Base-by-base conservation (phyloP, 2,329 filamentous ascomycete genomes). In the Aureobasidium zeae region DNA sequence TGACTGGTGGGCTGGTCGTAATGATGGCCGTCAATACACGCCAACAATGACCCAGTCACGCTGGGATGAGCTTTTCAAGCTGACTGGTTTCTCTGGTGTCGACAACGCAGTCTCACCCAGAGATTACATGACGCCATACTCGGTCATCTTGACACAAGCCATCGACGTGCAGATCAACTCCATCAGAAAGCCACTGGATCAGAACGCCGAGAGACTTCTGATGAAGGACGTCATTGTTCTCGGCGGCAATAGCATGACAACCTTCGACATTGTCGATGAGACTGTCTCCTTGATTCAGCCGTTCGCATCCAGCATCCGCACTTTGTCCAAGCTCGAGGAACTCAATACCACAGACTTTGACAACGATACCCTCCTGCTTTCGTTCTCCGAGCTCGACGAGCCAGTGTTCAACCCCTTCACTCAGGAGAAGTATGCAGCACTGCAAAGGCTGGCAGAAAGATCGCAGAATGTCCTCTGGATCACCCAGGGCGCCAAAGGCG, bases 1-100 rank as follows among this genome's bases (percentile, higher is more conserved):
- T 5, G 60, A 54, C 3, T 66, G 63, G 63, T 65, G 62, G 62
- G 20, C 44, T 7, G 54, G 54, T 5, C 45, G 17, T 1, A 52
- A 60, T 1, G 60, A 61, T 33, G 59, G 58, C 0, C 50, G 58
- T 13, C 24, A n/a, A 0, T 26, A 50, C 2, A 53, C 50, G 5
- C 63, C 64, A 1, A 55, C 43, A 12, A 33, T 60, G 5, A 51
- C 52, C 3, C 32, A 51, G 3, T 48, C 46, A 1, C 46, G 55
- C 21, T 68, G 66, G 65, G 48, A 61, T 26, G 26, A 34, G 2
- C 34, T 57, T 8, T 50, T 68, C 30, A 33, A 38, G 5, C 39
- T 50, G 2, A 50, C 55, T 6, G 61, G 61, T 9, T 64, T 63
- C 41, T 57, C 58, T n/a, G 60, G 59, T 1, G 38, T 61, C 11